Conservation (phyloP, 2,329 filamentous ascomycete species). For the Coccinonectria pachysandricola region DNA sequence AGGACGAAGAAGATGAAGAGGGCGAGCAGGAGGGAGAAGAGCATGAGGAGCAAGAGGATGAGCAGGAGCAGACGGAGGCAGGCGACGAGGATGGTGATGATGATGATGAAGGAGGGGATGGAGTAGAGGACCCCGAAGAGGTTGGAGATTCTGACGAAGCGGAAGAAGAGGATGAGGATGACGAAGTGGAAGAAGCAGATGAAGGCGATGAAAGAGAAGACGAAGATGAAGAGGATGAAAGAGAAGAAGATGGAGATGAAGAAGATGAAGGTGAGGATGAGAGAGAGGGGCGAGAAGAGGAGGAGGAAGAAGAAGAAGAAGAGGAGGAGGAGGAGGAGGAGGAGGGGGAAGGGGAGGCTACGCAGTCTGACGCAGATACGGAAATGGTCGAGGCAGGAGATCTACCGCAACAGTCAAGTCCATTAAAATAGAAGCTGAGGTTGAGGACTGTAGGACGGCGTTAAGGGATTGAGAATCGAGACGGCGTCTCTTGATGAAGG, state of each 20-base stretch:
- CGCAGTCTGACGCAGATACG: conserved; percentile 10
- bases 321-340: background rate
- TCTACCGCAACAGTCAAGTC: no score
- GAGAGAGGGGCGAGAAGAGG: no score
- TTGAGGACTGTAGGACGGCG: no score
- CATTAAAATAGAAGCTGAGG: no score
- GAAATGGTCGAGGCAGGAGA: conserved; percentile 6
- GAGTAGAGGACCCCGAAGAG: conserved; percentile 8
- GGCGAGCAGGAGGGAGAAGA: background rate
- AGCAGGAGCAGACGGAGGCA: conserved; percentile 1
- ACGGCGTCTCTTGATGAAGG: no score
- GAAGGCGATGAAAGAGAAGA: conserved; percentile 17
- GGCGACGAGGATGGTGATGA: conserved; percentile 9
- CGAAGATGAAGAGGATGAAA: conserved; percentile 7
- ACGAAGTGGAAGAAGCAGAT: conserved; percentile 11
- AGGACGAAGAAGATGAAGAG: background rate
- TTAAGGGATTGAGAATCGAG: no score
- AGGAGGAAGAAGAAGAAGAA: conserved; percentile 2
- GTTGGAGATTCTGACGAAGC: conserved; percentile 6
- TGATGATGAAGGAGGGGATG: conserved; percentile 8
- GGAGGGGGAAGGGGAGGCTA: background rate
- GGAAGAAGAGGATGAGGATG: conserved; percentile 8
- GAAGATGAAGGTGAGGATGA: conserved; percentile 8
- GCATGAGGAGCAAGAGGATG: conserved; percentile 3
- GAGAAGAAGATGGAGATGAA: conserved; percentile 9